A percentile compares a stretch with the other conserved stretches of the same genome.
These are phyloP conservation scores for Firmiana major DNA, from an alignment of 345 rosid species.

Conservation along the genomic window DNA sequence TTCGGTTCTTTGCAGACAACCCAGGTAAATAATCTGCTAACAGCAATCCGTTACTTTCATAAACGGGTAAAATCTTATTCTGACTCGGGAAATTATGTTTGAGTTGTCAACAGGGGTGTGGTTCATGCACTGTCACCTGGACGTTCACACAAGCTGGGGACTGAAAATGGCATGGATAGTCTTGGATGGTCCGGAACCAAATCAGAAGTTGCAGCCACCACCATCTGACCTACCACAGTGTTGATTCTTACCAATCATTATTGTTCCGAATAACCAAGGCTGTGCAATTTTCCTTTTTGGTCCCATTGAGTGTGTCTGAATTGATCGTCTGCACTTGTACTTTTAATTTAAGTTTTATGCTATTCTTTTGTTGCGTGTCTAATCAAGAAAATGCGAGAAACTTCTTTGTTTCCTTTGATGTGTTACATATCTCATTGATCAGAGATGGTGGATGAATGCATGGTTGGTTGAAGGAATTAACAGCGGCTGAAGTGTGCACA, in stretches of 20 bases:
- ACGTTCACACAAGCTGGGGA: constrained; percentile 39
- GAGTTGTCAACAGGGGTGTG: constrained; percentile 28
- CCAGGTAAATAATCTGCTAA: constrained; percentile 30
- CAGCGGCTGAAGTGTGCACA: not conserved
- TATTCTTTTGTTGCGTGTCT: not conserved
- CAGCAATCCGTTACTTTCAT: not conserved
- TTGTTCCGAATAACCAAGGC: not conserved
- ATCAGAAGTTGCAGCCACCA: constrained; percentile 34
- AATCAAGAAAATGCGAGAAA: not conserved
- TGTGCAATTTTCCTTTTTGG: not conserved
- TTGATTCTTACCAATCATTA: constrained; percentile 13
- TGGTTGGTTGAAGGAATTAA: not conserved
- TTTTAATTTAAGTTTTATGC: not conserved
- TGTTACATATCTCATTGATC: not conserved
- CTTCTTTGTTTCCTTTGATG: not conserved
- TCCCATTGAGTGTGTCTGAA: constrained; percentile 5
- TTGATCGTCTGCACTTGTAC: not conserved
- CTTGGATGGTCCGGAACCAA: constrained; percentile 31
- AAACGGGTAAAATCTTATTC: not conserved
- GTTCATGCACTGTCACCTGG: constrained; percentile 40
- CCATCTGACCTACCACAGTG: constrained; percentile 49
- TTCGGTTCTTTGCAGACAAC: constrained; percentile 35
- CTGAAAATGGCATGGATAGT: constrained; percentile 39
- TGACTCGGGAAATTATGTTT: not conserved
- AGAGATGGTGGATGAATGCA: not conserved